A percentile compares a stretch with the other conserved stretches of the same genome.
Evolutionary conservation across 768 basidiomycete species (phyloP).

Genomic region (Boletus pseudopeckii): DNA sequence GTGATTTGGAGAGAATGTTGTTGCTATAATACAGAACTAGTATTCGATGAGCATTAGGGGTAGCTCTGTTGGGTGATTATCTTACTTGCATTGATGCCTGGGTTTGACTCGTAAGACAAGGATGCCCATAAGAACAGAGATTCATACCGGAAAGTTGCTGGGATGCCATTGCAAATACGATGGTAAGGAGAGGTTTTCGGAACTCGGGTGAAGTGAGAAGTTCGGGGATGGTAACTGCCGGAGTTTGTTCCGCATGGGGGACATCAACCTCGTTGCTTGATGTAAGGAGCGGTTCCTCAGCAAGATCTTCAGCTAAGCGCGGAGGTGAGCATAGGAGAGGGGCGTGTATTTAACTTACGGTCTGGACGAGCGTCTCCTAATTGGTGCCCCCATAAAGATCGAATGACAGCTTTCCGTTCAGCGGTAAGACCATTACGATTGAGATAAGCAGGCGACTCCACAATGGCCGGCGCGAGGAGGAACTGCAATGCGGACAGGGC

Average conservation of each 20-base stretch:
- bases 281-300: conserved; percentile 27
- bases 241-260: conserved; percentile 22
- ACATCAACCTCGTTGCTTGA: conserved; percentile 13
- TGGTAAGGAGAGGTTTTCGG: conserved; percentile 58
- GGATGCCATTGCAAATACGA: conserved; percentile 68
- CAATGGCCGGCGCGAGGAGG: conserved; percentile 47
- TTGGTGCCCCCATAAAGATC: conserved; percentile 52
- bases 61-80: background rate
- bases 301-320: conserved; percentile 23
- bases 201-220: conserved; percentile 52
- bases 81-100: conserved; percentile 75
- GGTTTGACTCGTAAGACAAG: conserved; percentile 4
- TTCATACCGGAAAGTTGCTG: conserved; percentile 73
- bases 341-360: conserved; percentile 16
- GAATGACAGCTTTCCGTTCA: conserved; percentile 44
- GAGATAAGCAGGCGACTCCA: conserved; percentile 75
- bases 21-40: conserved; percentile 90
- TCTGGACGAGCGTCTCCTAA: conserved; percentile 26
- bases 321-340: conserved; percentile 1
- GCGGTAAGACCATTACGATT: conserved; percentile 45
- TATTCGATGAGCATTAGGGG: background rate
- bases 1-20: conserved; percentile 73
- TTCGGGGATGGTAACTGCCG: conserved; percentile 48
- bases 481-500: conserved; percentile 55
- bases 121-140: background rate